Evolutionary conservation across 306 rosid species (phyloP).

Genomic region (Pachyrhizus erosus): DNA sequence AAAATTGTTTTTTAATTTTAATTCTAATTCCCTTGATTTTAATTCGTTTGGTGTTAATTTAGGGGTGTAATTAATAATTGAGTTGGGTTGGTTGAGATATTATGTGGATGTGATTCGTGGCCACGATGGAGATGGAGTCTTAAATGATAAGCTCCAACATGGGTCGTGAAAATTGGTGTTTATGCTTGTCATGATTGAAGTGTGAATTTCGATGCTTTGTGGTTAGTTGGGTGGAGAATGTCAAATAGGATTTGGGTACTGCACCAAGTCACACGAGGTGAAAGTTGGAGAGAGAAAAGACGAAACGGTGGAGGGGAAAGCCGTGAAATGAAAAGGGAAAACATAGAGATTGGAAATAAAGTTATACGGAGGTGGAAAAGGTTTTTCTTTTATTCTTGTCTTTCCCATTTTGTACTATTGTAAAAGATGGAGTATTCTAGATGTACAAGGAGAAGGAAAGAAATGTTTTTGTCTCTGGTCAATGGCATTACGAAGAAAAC

Average conservation of each 20-base stretch:
- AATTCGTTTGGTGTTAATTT: constrained; percentile 13
- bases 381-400: constrained; percentile 7
- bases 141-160: constrained; percentile 43
- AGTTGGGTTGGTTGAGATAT: constrained; percentile 16
- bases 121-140: constrained; percentile 50
- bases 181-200: constrained; percentile 78
- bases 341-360: background rate
- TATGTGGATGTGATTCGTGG: constrained; percentile 32
- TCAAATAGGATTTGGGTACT: constrained; percentile 45
- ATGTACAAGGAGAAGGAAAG: background rate
- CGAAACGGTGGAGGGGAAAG: constrained; percentile 38
- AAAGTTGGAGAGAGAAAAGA: constrained; percentile 31
- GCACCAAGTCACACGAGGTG: constrained; percentile 63
- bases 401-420: background rate
- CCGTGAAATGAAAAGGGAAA: background rate
- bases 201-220: constrained; percentile 62
- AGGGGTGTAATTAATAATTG: constrained; percentile 36
- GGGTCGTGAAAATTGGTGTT: constrained; percentile 42
- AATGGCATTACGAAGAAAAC: background rate
- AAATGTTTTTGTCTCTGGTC: background rate
- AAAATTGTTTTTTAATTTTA: background rate
- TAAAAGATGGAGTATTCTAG: constrained; percentile 2
- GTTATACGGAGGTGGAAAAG: constrained; percentile 34
- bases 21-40: no score
- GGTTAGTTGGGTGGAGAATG: constrained; percentile 53